Evolutionary conservation across 23 red algal species (phyloP), one percentile per base, ranked within the genome.

Genomic region (Gracilaria caudata): DNA sequence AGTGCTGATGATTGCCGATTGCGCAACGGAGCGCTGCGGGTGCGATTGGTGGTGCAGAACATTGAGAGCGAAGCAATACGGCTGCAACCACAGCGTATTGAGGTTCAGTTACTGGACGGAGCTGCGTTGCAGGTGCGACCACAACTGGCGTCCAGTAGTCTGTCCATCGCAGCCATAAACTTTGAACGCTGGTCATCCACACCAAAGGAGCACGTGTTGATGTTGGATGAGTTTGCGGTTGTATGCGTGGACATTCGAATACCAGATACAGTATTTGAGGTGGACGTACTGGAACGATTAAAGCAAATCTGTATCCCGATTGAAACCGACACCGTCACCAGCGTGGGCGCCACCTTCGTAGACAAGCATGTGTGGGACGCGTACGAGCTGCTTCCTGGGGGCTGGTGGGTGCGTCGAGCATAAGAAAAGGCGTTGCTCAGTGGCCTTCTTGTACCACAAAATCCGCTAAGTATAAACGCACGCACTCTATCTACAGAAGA

Each of bases 341-440:
- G 12, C 20, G 53, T 25, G 28, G 35, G 72, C 30, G 72, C 68
- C 45, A 37, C 68, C 32, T 28, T 49, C 12, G 45, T 87, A 10
- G 83, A 87, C 13, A 38, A 49, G 28, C 43, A 39, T n/a, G 26
- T 87, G 5, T 87, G 83, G 83, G 83, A 87, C 20, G 54, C 45
- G 11, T 87, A 87, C 51, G 83, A 87, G 35, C 41, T 40, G 20
- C 40, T 87, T 37, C 83, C 83, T 8, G 83, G 83, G 10, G 83
- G 83, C 5, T 87, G 83, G 83, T 87, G 83, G 83, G 83, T 78
- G 12, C 83, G 83, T 35, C 44, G 44, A 35, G 74, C 65, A 9
- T 71, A 60, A 23, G 16, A n/a, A n/a, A n/a, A n/a, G n/a, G n/a
- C n/a, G n/a, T n/a, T n/a, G n/a, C n/a, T n/a, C n/a, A n/a, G n/a